Conservation (phyloP, 2,329 filamentous ascomycete genomes). For the Raffaelea arxii region DNA sequence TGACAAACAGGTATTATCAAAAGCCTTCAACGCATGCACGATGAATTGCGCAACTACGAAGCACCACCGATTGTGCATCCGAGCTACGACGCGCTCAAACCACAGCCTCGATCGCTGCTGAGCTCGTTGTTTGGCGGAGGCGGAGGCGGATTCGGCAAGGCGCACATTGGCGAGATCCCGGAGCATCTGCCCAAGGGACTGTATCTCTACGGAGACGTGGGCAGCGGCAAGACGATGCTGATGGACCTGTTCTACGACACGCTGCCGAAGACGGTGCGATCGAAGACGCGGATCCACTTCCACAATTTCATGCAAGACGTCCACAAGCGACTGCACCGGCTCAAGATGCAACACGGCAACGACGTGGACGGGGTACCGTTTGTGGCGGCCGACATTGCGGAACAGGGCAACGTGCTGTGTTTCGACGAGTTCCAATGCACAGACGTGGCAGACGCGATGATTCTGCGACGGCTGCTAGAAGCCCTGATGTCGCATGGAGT, state of each 20-base stretch:
- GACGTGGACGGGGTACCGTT: conserved; percentile 87
- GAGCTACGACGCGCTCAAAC: conserved; percentile 53
- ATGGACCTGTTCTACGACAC: conserved; percentile 99
- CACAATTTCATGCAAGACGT: conserved; percentile 99
- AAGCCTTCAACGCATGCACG: conserved; percentile 78
- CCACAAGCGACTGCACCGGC: conserved; percentile 78
- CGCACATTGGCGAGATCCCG: conserved; percentile 47
- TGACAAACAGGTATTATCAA: conserved; percentile 64
- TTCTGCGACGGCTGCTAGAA: conserved; percentile 79
- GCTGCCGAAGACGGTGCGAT: conserved; percentile 64
- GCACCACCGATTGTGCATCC: conserved; percentile 70
- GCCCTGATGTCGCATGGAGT: conserved; percentile 93
- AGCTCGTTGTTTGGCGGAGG: conserved; percentile 47
- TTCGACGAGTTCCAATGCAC: conserved; percentile 99
- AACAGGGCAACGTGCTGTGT: conserved; percentile 75
- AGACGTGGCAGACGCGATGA: conserved; percentile 98
- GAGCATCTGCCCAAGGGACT: conserved; percentile 73
- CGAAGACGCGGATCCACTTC: conserved; percentile 92
- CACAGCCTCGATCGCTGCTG: conserved; percentile 44
- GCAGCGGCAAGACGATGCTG: conserved; percentile 97
- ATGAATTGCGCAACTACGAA: conserved; percentile 65
- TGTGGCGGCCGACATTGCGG: conserved; percentile 88
- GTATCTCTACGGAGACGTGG: conserved; percentile 94
- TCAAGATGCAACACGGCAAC: conserved; percentile 82
- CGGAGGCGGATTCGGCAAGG: conserved; percentile 12